phyloP scores from a whole-genome alignment of 257 asterid species.

The Catharanthus roseus region DNA sequence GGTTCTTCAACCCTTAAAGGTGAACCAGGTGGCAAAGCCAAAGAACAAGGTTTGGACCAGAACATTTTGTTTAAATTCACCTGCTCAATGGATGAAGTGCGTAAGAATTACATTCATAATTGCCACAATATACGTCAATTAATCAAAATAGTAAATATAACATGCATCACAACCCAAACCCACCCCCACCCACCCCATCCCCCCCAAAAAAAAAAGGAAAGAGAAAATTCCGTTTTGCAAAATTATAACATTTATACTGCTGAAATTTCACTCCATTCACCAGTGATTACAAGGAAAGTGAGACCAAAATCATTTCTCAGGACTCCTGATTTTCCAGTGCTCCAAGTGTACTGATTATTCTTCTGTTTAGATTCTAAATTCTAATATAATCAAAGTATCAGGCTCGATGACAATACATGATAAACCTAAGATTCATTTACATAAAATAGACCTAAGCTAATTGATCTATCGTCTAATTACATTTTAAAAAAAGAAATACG shows the following conservation, averaged over 20 bases:
- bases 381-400: background rate
- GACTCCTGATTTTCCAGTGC: background rate
- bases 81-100: slow-evolving; percentile 24
- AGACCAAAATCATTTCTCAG: slow-evolving; percentile 2
- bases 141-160: background rate
- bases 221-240: too few species aligned
- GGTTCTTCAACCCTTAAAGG: slow-evolving; percentile 67
- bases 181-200: too few species aligned
- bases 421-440: background rate
- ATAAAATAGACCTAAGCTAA: background rate
- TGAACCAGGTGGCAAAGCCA: slow-evolving; percentile 73
- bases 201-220: background rate
- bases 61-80: slow-evolving; percentile 83
- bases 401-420: background rate
- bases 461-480: background rate
- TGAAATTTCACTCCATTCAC: background rate
- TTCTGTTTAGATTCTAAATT: background rate
- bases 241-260: background rate
- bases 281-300: background rate
- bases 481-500: too few species aligned
- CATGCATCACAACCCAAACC: background rate
- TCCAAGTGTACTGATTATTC: background rate
- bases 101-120: background rate
- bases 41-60: slow-evolving; percentile 82
- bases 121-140: too few species aligned